Evolutionary conservation across 108 stramenopile species (phyloP), one percentile per base, ranked within the genome.

Genomic region (Phaeodactylum tricornutum): DNA sequence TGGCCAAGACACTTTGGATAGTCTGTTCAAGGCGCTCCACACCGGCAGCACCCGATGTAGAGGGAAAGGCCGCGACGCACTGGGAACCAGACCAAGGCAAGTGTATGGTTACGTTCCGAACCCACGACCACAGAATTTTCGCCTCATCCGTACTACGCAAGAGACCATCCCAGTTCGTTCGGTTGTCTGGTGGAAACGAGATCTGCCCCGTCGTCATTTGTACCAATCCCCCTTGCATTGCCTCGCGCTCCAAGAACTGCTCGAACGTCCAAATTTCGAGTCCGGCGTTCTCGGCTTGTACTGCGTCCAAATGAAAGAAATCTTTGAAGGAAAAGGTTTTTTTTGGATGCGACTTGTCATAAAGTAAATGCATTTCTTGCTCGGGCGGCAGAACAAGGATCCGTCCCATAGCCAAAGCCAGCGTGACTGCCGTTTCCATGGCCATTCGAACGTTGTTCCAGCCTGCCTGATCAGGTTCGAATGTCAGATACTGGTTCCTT

Each of bases 371-470:
- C 48, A 49, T 49, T 3, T 25, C 20, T 25, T 22, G 9, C 14
- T 59, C 49, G 0, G 85, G 86, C 3, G 92, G 87, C 48, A 93
- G 56, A 43, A 93, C 87, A 15, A 93, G 53, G 3, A 63, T 85
- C 0, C 92, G 68, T 3, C 78, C 81, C 59, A 79, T 93, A 12
- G 83, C 80, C 55, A 71, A 67, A 5, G 92, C 84, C 47, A 90
- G 58, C 24, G 74, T 57, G 3, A 83, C 47, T 8, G 83, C 74
- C 26, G 80, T 83, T 61, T 92, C 91, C 64, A 88, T 58, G 43
- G 64, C 46, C 86, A 92, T 86, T 21, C 90, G 84, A 22, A 84
- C 74, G 65, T 92, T 92, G 65, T 92, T 92, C 56, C 77, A 92
- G 5, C 91, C 91, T n/a, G 86, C 91, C 8, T 63, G 43, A 61